Evolutionary conservation across 75 land plant species (phyloP).

Genomic region (Azolla pinnata): DNA sequence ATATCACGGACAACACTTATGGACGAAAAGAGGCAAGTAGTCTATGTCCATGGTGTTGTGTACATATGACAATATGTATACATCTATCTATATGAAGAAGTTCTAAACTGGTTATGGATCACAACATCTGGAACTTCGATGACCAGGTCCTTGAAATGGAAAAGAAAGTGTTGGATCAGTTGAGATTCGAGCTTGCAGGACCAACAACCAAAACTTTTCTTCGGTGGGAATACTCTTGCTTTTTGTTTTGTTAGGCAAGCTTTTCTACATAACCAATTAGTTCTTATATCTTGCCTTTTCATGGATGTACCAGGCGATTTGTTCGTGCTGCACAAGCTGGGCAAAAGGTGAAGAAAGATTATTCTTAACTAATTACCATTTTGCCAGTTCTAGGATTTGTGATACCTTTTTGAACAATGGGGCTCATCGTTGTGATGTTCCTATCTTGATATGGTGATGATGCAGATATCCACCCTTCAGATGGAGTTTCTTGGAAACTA

Average conservation of each 20-base stretch:
- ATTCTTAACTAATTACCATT: background rate
- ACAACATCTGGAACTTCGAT: too few relatives aligned
- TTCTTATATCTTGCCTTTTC: background rate
- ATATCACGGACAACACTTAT: slow-evolving; percentile 92
- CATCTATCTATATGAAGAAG: too few relatives aligned
- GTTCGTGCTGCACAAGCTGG: slow-evolving; percentile 78
- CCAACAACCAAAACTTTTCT: slow-evolving; percentile 70
- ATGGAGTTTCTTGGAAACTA: slow-evolving; percentile 77
- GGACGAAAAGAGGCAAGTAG: slow-evolving; percentile 65
- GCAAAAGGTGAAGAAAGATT: slow-evolving; percentile 35
- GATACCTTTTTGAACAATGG: background rate
- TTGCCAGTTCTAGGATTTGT: background rate
- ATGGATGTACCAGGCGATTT: slow-evolving; percentile 47
- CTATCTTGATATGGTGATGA: background rate
- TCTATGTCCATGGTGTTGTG: too few relatives aligned
- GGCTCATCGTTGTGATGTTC: background rate
- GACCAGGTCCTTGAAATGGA: slow-evolving; percentile 84
- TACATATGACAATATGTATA: too few relatives aligned
- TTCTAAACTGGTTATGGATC: too few relatives aligned
- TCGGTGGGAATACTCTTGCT: slow-evolving; percentile 28
- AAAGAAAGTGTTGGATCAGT: slow-evolving; percentile 48
- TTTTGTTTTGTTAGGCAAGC: background rate
- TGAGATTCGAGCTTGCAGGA: slow-evolving; percentile 74
- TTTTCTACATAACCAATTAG: background rate
- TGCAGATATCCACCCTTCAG: slow-evolving; percentile 12